phyloP scores from a whole-genome alignment of 169 alveolate species.

The Theileria parva region DNA sequence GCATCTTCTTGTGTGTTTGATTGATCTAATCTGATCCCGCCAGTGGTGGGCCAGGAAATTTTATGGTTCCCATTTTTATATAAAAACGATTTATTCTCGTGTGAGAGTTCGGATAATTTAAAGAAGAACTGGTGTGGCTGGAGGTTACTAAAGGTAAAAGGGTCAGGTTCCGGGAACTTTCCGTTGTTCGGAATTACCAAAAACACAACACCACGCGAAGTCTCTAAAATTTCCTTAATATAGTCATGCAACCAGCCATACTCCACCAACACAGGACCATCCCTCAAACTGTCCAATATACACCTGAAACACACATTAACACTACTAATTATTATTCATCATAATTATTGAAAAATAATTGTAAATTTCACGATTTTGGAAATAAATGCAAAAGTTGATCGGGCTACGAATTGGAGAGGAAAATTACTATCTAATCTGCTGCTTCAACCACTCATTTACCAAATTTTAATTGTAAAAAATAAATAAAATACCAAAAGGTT shows the following conservation, averaged over 20 bases:
- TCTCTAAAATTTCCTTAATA: constrained; percentile 27
- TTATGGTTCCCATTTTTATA: neutral
- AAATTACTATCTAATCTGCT: too few species aligned
- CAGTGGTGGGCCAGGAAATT: constrained; percentile 62
- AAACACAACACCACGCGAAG: constrained; percentile 23
- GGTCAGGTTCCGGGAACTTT: constrained; percentile 38
- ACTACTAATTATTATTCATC: neutral
- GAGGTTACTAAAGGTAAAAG: neutral
- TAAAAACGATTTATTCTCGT: neutral
- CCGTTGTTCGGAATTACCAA: constrained; percentile 24
- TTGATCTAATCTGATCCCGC: constrained; percentile 56
- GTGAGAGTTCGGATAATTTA: constrained; percentile 18
- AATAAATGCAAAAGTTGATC: too few species aligned
- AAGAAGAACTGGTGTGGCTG: constrained; percentile 50
- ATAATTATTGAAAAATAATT: too few species aligned
- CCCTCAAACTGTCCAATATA: constrained; percentile 56
- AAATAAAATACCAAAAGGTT: too few species aligned
- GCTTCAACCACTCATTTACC: too few species aligned
- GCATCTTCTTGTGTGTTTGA: too few species aligned
- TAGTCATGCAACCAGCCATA: constrained; percentile 30
- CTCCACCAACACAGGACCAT: constrained; percentile 50
- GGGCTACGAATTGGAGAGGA: too few species aligned
- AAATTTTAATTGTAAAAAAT: too few species aligned
- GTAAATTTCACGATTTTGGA: neutral
- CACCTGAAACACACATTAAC: constrained; percentile 26